phyloP scores from a whole-genome alignment of 2,329 filamentous ascomycete species.

The Cyanodermella asteris region DNA sequence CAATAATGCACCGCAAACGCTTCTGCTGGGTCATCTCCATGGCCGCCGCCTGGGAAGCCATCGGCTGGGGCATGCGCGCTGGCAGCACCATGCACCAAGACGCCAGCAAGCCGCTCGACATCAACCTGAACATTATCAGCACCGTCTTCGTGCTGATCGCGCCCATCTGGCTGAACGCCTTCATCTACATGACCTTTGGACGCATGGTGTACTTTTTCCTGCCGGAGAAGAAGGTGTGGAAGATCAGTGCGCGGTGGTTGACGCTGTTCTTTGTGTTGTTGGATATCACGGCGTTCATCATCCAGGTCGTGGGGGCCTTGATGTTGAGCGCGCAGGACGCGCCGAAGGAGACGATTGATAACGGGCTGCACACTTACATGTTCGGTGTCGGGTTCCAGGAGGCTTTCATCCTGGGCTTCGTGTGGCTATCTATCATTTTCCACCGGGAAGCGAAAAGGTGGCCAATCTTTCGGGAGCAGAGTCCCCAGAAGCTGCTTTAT shows the following conservation, averaged over 20 bases:
- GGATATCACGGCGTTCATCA: constrained; percentile 22
- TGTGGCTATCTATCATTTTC: constrained; percentile 19
- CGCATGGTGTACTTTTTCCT: constrained; percentile 20
- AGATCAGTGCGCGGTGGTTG: constrained; percentile 17
- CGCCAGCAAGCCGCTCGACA: no score
- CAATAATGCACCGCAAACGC: constrained; percentile 11
- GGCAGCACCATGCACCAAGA: constrained; percentile 20
- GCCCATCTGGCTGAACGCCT: constrained; percentile 22
- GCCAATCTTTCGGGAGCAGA: constrained; percentile 7
- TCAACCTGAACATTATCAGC: no score
- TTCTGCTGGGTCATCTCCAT: constrained; percentile 25
- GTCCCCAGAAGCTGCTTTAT: constrained; percentile 13
- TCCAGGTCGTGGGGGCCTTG: constrained; percentile 19
- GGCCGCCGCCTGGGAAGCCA: constrained; percentile 19
- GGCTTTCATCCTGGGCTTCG: constrained; percentile 26
- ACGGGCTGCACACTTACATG: constrained; percentile 30
- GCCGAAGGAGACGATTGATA: constrained; percentile 10
- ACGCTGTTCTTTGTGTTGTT: constrained; percentile 22
- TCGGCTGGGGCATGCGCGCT: constrained; percentile 18
- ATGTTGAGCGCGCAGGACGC: constrained; percentile 14
- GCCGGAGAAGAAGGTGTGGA: constrained; percentile 13
- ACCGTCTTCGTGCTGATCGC: no score
- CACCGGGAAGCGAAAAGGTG: constrained; percentile 14
- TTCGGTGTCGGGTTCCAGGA: constrained; percentile 30
- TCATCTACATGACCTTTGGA: constrained; percentile 20